These are phyloP conservation scores for Blastocystis sp. DNA, from an alignment of 352 stramenopile genomes.

Conservation along the genomic window DNA sequence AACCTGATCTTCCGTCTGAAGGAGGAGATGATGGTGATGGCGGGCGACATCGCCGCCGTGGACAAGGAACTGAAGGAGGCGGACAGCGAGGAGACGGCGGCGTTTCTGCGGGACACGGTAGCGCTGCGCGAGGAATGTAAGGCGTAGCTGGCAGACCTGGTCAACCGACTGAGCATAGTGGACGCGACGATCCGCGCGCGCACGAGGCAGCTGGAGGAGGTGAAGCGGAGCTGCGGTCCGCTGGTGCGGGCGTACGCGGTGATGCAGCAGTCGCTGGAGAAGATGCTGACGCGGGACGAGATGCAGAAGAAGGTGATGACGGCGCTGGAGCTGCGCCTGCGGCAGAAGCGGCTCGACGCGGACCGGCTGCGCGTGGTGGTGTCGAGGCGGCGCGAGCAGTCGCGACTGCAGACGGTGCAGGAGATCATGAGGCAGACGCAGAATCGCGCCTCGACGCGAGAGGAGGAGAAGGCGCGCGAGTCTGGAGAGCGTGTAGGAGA, in stretches of 20 bases:
- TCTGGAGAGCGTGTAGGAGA: no score
- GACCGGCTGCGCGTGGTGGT: no score
- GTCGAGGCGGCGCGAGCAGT: no score
- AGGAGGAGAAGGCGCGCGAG: no score
- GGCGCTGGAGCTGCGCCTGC: not conserved
- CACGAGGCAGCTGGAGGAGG: not conserved
- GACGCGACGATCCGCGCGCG: not conserved
- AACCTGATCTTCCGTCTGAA: not conserved
- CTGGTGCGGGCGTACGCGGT: constrained; percentile 13
- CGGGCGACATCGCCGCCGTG: not conserved
- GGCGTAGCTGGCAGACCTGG: not conserved
- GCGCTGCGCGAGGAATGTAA: not conserved
- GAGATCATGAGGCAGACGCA: no score
- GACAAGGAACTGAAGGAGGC: constrained; percentile 1
- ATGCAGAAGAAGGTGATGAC: not conserved
- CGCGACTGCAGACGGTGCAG: no score
- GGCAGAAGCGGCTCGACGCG: no score
- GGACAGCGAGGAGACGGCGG: not conserved
- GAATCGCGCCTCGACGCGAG: no score
- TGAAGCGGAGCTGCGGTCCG: not conserved
- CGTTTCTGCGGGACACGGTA: not conserved
- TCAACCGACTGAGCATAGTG: not conserved
- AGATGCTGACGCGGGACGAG: not conserved
- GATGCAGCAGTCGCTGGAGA: not conserved
- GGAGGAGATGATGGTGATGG: constrained; percentile 46